phyloP scores from a whole-genome alignment of 2,329 filamentous ascomycete genomes.

The Paradendryphiella salina region DNA sequence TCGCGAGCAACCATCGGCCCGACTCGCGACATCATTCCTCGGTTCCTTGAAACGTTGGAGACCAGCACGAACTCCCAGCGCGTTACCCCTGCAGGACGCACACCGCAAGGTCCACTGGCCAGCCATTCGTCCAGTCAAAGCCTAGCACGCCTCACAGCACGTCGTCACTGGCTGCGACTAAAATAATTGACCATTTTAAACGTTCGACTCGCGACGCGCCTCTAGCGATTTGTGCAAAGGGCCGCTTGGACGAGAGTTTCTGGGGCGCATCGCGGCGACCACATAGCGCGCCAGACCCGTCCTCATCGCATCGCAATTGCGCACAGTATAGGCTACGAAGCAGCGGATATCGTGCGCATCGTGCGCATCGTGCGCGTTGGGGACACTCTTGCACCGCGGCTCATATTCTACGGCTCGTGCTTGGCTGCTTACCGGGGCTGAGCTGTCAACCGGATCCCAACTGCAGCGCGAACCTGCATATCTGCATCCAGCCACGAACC shows the following conservation, averaged over 20 bases:
- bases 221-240: constrained; percentile 27
- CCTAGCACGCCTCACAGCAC: constrained; percentile 25
- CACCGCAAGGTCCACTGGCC: constrained; percentile 24
- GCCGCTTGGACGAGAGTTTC: constrained; percentile 27
- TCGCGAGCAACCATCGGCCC: not conserved
- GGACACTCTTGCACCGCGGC: constrained; percentile 18
- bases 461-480: constrained; percentile 39
- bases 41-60: no score
- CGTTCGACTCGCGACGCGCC: constrained; percentile 34
- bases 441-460: constrained; percentile 40
- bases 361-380: constrained; percentile 10
- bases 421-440: constrained; percentile 25
- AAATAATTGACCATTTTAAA: constrained; percentile 37
- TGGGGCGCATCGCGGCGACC: constrained; percentile 23
- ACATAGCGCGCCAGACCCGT: constrained; percentile 6
- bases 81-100: constrained; percentile 29
- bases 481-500: constrained; percentile 27
- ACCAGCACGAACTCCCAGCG: constrained; percentile 18
- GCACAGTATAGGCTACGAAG: constrained; percentile 1
- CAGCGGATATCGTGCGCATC: constrained; percentile 12
- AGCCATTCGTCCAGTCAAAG: constrained; percentile 22
- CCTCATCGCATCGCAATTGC: not conserved
- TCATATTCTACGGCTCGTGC: constrained; percentile 32
- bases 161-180: constrained; percentile 40
- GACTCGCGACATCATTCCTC: no score